Evolutionary conservation across 495 filamentous ascomycete genomes (phyloP).

Genomic region (Tetracladium setigerum): DNA sequence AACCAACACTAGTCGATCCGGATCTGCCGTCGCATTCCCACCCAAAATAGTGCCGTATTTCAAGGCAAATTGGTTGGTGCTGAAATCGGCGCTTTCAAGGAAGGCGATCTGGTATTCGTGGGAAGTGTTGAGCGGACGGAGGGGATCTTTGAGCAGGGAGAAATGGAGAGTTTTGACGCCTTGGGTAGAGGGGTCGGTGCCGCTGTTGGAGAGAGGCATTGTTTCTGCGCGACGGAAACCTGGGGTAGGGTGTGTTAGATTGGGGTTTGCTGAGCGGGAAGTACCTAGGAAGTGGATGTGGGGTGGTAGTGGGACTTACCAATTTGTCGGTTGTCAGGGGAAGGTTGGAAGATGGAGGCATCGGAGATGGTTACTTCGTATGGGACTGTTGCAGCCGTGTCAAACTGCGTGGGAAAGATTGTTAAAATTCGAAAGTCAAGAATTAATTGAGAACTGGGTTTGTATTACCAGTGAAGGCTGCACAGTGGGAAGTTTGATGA

Average conservation of each 20-base stretch:
- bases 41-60: slow-evolving; percentile 39
- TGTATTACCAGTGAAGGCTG: slow-evolving; percentile 18
- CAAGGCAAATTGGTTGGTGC: slow-evolving; percentile 39
- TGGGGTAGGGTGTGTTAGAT: too few species aligned
- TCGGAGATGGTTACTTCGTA: slow-evolving; percentile 28
- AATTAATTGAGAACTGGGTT: background rate
- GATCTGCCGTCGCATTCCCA: slow-evolving; percentile 24
- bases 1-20: slow-evolving; percentile 30
- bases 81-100: slow-evolving; percentile 38
- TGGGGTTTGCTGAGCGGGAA: too few species aligned
- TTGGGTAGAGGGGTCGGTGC: slow-evolving; percentile 33
- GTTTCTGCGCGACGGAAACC: slow-evolving; percentile 44
- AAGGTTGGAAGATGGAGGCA: slow-evolving; percentile 38
- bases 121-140: slow-evolving; percentile 33
- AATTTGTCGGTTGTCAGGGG: slow-evolving; percentile 29
- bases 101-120: slow-evolving; percentile 45
- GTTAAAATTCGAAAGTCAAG: background rate
- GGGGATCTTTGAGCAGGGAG: slow-evolving; percentile 33
- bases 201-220: slow-evolving; percentile 33
- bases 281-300: too few species aligned
- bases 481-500: slow-evolving; percentile 19
- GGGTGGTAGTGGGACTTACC: too few species aligned
- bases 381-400: slow-evolving; percentile 20
- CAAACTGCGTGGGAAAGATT: slow-evolving; percentile 27
- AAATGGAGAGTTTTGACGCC: slow-evolving; percentile 42